phyloP scores from a whole-genome alignment of 2,329 filamentous ascomycete species.

The Emergomyces africanus region DNA sequence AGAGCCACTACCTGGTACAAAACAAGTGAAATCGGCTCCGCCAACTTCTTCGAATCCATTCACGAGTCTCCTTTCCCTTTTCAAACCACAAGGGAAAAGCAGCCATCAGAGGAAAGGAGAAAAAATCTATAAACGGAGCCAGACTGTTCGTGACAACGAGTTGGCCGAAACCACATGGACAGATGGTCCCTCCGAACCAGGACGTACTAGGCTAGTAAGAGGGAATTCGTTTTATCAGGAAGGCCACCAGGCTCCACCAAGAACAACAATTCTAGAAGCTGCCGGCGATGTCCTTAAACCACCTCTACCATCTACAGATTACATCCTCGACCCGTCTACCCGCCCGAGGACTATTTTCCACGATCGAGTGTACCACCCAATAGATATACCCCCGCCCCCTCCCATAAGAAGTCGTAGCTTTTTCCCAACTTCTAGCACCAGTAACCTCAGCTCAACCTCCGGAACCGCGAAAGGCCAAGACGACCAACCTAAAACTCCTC shows the following conservation, averaged over 20 bases:
- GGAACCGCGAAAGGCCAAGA: neutral
- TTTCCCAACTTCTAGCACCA: conserved; percentile 14
- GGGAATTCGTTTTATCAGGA: conserved; percentile 40
- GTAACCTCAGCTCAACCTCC: neutral
- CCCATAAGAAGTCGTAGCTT: conserved; percentile 31
- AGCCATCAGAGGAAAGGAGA: conserved; percentile 32
- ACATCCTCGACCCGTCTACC: conserved; percentile 68
- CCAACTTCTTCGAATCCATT: conserved; percentile 38
- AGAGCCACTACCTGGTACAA: conserved; percentile 19
- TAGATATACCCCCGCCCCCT: conserved; percentile 78
- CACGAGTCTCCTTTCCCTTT: conserved; percentile 58
- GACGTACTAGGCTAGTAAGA: conserved; percentile 26
- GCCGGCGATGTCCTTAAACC: conserved; percentile 87
- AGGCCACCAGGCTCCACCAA: conserved; percentile 58
- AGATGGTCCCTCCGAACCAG: conserved; percentile 1
- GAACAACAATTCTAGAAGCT: conserved; percentile 88
- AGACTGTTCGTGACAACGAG: conserved; percentile 45
- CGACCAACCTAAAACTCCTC: neutral
- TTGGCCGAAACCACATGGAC: neutral
- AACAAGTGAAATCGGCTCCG: conserved; percentile 10
- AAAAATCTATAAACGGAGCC: conserved; percentile 63
- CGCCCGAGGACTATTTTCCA: conserved; percentile 90
- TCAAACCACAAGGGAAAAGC: conserved; percentile 48
- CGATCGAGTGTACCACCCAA: conserved; percentile 85
- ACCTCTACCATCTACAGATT: conserved; percentile 67